Percentiles rank a stretch among this genome's conserved stretches.
These are phyloP conservation scores for Dispira parvispora DNA, from an alignment of 192 early-diverging fungal species.

Conservation along the genomic window DNA sequence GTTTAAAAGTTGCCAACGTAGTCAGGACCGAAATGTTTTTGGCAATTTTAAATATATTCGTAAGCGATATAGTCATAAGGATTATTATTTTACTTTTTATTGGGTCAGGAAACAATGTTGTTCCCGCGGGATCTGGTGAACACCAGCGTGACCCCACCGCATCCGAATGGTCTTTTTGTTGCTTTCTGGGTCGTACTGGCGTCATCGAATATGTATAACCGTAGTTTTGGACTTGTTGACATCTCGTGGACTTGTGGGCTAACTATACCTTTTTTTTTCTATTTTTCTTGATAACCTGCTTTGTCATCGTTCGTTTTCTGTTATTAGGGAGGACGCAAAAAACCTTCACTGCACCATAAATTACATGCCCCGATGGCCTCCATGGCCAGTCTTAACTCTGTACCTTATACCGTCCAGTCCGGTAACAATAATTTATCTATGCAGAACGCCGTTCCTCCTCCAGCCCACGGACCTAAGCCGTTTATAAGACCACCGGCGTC, in stretches of 20 bases:
- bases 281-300: neutral
- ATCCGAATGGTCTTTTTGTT: neutral
- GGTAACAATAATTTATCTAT: neutral
- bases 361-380: conserved; percentile 2
- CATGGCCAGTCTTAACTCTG: conserved; percentile 1
- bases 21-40: neutral
- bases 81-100: too few relatives aligned
- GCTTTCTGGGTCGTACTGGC: neutral
- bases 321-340: neutral
- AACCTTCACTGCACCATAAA: conserved; percentile 6
- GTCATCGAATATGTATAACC: neutral
- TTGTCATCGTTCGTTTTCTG: neutral
- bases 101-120: too few relatives aligned
- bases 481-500: neutral
- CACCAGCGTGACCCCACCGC: neutral
- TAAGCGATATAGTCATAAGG: neutral
- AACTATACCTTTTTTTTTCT: neutral
- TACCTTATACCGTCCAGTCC: neutral
- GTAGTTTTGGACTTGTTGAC: neutral
- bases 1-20: neutral
- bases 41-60: neutral
- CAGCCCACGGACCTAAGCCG: neutral
- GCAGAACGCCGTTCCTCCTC: neutral
- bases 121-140: neutral
- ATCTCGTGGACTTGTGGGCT: neutral